A percentile compares a stretch with the other conserved stretches of the same genome.
Evolutionary conservation across 169 alveolate genomes (phyloP).

Genomic region (Plasmodium yoelii): DNA sequence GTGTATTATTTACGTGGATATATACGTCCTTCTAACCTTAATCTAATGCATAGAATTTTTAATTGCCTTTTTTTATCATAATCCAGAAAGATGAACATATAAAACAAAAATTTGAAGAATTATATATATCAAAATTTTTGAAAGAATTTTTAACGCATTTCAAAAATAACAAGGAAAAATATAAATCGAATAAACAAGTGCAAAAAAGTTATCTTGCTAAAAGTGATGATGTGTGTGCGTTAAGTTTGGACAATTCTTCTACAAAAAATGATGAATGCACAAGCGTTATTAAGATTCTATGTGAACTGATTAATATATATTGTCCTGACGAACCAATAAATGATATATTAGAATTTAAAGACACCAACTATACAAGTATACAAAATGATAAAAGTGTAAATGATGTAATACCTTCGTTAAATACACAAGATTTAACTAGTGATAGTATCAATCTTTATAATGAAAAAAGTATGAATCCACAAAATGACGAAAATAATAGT

Average conservation of each 20-base stretch:
- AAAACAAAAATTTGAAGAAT: conserved; percentile 56
- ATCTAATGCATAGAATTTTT: too few relatives aligned
- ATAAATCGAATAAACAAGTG: conserved; percentile 23
- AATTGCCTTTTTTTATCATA: too few relatives aligned
- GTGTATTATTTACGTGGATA: too few relatives aligned
- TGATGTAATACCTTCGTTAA: too few relatives aligned
- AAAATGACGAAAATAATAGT: neutral
- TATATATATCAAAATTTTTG: conserved; percentile 36
- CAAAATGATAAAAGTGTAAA: neutral
- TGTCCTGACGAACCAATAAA: neutral
- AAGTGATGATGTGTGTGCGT: neutral
- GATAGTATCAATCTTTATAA: neutral
- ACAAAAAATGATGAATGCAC: conserved; percentile 25
- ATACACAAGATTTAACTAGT: neutral
- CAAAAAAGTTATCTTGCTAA: neutral
- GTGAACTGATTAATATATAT: conserved; percentile 34
- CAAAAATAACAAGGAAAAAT: conserved; percentile 61
- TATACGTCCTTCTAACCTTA: too few relatives aligned
- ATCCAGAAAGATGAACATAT: conserved; percentile 42
- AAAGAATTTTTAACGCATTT: conserved; percentile 54
- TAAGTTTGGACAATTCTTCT: neutral
- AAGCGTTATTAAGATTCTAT: conserved; percentile 28
- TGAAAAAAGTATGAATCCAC: neutral
- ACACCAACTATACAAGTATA: neutral
- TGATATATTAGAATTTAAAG: neutral